Base-by-base conservation (phyloP, 1,284 basidiomycete species). In the Sparassis latifolia region DNA sequence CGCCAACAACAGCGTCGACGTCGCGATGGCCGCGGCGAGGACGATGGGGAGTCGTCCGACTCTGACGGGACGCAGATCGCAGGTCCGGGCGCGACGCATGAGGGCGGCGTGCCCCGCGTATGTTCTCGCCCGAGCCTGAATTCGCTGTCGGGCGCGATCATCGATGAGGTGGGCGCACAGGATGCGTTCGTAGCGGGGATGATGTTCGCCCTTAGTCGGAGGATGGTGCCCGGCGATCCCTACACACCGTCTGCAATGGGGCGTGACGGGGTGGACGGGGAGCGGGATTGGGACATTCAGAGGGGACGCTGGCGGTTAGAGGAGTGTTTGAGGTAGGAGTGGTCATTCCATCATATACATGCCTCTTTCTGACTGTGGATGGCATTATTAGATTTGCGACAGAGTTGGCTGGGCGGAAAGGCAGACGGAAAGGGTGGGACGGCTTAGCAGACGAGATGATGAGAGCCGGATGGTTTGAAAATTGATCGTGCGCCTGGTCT, bases 151-250 rank as follows among this genome's bases (percentile, higher is more conserved):
- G 6, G 43, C 44, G 5, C 33, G 31, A 51, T 75, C 3, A 66
- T 80, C 3, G 86, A 89, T 61, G 86, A 88, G 57, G 75, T 80
- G 5, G 87, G 86, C 1, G 83, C 84, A 1, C 85, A 88, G 58
- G 84, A 86, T 52, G 87, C 87, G 6, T 90, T 89, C 57, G 77
- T 89, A 9, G 84, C 84, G 0, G 87, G 87, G 10, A 89, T 89
- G 86, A 84, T 89, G 52, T 89, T 79, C 65, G 78, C 85, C 0
- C 61, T 89, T 55, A 86, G 80, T 49, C 70, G 85, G 55, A 72
- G 78, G 33, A 68, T 89, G 48, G 64, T 81, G 42, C 87, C 87
- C 39, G 86, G 86, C 0, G 66, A 76, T 5, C 86, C 86, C 12
- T 89, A 85, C 63, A 81, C 81, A 3, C 84, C 86, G 27, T 73